Percentiles rank a stretch among this genome's conserved stretches.
phyloP scores from a whole-genome alignment of 2,329 filamentous ascomycete genomes.

The Epichloe aotearoae region DNA sequence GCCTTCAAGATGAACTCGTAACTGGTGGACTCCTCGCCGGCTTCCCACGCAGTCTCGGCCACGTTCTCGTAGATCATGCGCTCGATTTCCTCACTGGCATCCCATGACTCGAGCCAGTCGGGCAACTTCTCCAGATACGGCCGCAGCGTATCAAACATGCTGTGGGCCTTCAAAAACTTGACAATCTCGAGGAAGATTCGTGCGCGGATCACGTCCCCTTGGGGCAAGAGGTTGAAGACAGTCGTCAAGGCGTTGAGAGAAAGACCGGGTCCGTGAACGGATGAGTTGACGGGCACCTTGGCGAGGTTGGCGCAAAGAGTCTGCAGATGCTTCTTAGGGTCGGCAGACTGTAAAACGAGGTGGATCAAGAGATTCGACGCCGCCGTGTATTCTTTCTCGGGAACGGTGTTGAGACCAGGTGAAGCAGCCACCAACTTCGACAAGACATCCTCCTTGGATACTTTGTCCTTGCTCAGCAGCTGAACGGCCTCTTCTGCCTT shows the following conservation, averaged over 20 bases:
- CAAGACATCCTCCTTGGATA: constrained; percentile 65
- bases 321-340: constrained; percentile 74
- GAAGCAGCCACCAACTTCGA: constrained; percentile 81
- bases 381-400: constrained; percentile 92
- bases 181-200: constrained; percentile 85
- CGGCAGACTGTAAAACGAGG: constrained; percentile 75
- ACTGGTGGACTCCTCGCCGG: constrained; percentile 56
- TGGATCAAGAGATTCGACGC: constrained; percentile 96
- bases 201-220: constrained; percentile 67
- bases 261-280: constrained; percentile 70
- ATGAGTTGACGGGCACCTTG: constrained; percentile 75
- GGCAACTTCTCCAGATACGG: constrained; percentile 74
- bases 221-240: constrained; percentile 84
- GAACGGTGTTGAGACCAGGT: constrained; percentile 63
- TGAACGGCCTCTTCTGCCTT: constrained; percentile 69
- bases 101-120: constrained; percentile 72
- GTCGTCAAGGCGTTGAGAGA: constrained; percentile 86
- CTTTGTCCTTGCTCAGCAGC: constrained; percentile 56
- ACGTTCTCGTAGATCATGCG: constrained; percentile 77
- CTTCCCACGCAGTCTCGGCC: constrained; percentile 65
- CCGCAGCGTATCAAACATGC: constrained; percentile 72
- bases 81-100: constrained; percentile 66
- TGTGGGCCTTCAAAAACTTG: constrained; percentile 61
- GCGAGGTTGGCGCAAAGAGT: constrained; percentile 81
- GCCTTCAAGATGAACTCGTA: constrained; percentile 57